Percentiles rank a stretch among this genome's conserved stretches.
These are phyloP conservation scores for Sporothrix euskadiensis DNA, from an alignment of 2,329 filamentous ascomycete genomes.

Conservation along the genomic window DNA sequence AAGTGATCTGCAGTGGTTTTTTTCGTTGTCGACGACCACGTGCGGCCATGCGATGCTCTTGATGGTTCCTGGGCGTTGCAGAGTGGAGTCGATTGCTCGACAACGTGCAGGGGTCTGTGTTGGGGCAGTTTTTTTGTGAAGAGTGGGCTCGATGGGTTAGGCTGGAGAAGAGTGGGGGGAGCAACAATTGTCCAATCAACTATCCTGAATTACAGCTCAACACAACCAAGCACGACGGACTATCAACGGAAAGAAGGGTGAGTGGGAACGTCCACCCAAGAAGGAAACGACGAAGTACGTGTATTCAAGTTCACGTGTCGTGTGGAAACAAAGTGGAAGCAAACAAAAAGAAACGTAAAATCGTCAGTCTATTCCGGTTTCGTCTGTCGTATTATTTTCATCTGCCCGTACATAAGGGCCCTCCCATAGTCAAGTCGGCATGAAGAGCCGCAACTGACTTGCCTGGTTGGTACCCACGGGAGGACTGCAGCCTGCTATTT, in stretches of 20 bases:
- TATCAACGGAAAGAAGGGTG: not conserved
- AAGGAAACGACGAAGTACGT: not conserved
- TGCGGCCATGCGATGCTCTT: constrained; percentile 2
- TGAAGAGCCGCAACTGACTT: too few species aligned
- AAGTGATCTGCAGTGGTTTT: not conserved
- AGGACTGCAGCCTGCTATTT: too few species aligned
- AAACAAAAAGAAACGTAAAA: not conserved
- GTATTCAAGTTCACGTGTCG: not conserved
- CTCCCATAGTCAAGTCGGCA: too few species aligned
- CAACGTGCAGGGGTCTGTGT: not conserved
- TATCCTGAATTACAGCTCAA: not conserved
- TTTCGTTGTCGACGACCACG: not conserved
- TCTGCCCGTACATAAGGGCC: constrained; percentile 6
- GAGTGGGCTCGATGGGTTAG: not conserved
- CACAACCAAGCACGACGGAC: not conserved
- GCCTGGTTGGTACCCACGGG: too few species aligned
- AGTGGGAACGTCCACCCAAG: not conserved
- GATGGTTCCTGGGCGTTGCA: not conserved
- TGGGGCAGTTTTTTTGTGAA: not conserved
- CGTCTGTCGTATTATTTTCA: not conserved
- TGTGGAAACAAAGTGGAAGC: not conserved
- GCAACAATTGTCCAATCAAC: not conserved
- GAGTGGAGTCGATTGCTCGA: not conserved
- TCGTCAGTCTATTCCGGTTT: not conserved
- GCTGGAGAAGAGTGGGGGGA: not conserved